Evolutionary conservation across 805 yeast genomes (phyloP).

Genomic region (Zygosaccharomyces lentus): DNA sequence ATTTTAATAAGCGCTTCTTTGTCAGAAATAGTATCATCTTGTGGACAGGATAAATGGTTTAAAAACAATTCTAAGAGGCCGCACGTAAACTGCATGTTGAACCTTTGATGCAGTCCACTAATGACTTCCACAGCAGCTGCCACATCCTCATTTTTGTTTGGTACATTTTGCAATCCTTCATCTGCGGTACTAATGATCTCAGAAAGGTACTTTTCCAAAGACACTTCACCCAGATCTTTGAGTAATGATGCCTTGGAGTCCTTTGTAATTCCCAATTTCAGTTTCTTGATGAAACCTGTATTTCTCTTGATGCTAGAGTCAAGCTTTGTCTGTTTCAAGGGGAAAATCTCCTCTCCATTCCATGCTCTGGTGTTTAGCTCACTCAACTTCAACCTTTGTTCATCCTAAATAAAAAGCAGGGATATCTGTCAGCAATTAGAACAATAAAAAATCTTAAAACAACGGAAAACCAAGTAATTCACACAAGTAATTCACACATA

Average conservation of each 20-base stretch:
- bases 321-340: slow-evolving; percentile 35
- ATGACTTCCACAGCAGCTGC: slow-evolving; percentile 61
- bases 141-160: slow-evolving; percentile 54
- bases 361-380: slow-evolving; percentile 48
- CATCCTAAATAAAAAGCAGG: slow-evolving; percentile 16
- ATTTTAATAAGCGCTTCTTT: slow-evolving; percentile 44
- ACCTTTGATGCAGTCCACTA: slow-evolving; percentile 74
- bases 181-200: slow-evolving; percentile 61
- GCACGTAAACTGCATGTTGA: slow-evolving; percentile 50
- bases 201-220: slow-evolving; percentile 68
- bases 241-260: slow-evolving; percentile 48
- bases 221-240: slow-evolving; percentile 56
- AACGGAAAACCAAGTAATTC: neutral
- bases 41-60: slow-evolving; percentile 38
- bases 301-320: slow-evolving; percentile 82
- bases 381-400: slow-evolving; percentile 30
- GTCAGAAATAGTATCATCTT: slow-evolving; percentile 21
- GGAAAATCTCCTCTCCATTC: slow-evolving; percentile 43
- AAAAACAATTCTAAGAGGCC: slow-evolving; percentile 41
- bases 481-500: slow-evolving; percentile 10
- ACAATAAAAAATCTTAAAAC: neutral
- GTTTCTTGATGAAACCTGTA: slow-evolving; percentile 69
- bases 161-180: slow-evolving; percentile 53
- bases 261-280: slow-evolving; percentile 52
- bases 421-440: slow-evolving; percentile 1